Evolutionary conservation across 2,329 filamentous ascomycete species (phyloP), one percentile per base, ranked within the genome.

Genomic region (Aspergillus sp.): DNA sequence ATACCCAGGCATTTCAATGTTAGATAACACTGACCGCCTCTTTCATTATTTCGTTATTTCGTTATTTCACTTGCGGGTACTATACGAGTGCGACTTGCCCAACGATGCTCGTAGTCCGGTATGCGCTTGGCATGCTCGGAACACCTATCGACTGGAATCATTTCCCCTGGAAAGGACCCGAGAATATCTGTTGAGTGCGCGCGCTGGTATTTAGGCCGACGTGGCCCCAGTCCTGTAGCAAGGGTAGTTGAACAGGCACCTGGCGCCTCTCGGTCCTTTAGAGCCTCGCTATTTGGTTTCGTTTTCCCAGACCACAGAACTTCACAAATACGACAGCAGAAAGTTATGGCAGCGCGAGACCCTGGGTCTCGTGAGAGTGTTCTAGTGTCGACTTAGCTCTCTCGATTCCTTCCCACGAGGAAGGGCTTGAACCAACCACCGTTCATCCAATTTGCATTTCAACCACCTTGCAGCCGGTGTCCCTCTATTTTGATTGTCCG

Each of bases 381-480:
- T n/a, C n/a, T 37, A 7, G 5, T 37, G n/a, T 37, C 33, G 33
- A 37, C 33, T 37, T 37, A 37, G 25, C 10, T 30, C 10, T 30
- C 25, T 30, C 20, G 20, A 22, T 22, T 22, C 4, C 20, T 22
- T 22, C 20, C 25, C 25, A 12, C 25, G 25, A 30, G 25, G 9
- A 30, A 30, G 25, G 9, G 12, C 25, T 9, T 3, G 4, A 30
- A 30, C 10, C 10, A 30, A 30, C 25, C 25, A 4, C 25, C 25
- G 25, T 30, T 30, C 3, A 7, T 12, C 25, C 2, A 12, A 30
- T 30, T 4, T 30, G 25, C 10, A 55, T 20, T 4, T 17, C 33
- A 15, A 35, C 47, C 44, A 41, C 58, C 54, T n/a, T 48, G 47
- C 3, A 50, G 44, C 6, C 52, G 46, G 9, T 7, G 7, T 10